phyloP scores from a whole-genome alignment of 1,284 basidiomycete genomes.

The Puccinia brachypodii region DNA sequence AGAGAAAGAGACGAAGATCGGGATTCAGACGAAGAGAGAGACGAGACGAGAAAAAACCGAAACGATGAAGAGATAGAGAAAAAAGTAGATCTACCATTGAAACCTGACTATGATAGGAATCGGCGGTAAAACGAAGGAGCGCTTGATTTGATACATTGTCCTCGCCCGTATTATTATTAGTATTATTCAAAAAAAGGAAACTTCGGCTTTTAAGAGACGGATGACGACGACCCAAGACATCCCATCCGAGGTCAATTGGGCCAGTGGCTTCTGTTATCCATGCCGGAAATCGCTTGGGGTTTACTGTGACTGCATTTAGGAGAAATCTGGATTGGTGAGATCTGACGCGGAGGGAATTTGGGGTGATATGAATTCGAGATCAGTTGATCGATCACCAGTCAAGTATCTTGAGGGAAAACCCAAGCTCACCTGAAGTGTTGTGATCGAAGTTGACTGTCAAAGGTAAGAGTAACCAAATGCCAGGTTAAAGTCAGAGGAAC shows the following conservation, averaged over 20 bases:
- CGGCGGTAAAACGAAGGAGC: neutral
- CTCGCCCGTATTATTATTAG: too few relatives aligned
- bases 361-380: too few relatives aligned
- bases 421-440: constrained; percentile 1
- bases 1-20: too few relatives aligned
- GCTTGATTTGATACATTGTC: neutral
- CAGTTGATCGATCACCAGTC: neutral
- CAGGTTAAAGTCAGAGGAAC: neutral
- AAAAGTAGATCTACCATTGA: neutral
- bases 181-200: too few relatives aligned
- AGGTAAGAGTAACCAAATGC: neutral
- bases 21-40: too few relatives aligned
- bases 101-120: neutral
- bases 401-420: neutral
- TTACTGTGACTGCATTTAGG: neutral
- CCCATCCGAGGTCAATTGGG: too few relatives aligned
- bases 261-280: too few relatives aligned
- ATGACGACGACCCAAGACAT: too few relatives aligned
- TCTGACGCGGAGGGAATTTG: neutral
- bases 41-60: neutral
- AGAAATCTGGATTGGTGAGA: constrained; percentile 23
- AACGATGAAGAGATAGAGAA: neutral
- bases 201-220: too few relatives aligned
- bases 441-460: constrained; percentile 23
- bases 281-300: too few relatives aligned